Conservation (phyloP, 2,329 filamentous ascomycete species). For the Exophiala viscosa region DNA sequence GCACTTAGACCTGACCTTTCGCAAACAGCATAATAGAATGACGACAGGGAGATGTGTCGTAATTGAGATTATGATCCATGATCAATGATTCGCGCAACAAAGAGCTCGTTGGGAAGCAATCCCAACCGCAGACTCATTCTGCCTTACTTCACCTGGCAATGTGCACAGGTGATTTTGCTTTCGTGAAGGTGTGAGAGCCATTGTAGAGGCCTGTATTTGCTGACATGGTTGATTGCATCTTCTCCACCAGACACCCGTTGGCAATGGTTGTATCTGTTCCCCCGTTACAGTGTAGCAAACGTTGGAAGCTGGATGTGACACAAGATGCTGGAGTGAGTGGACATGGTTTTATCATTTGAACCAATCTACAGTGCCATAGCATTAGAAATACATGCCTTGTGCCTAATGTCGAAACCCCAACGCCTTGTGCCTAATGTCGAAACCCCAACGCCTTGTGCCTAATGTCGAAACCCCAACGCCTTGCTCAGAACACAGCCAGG, state of each 20-base stretch:
- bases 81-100: too few species aligned
- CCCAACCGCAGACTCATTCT: too few species aligned
- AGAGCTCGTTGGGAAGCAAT: too few species aligned
- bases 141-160: too few species aligned
- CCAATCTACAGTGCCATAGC: slow-evolving; percentile 1
- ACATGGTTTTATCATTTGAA: slow-evolving; percentile 1
- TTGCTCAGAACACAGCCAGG: slow-evolving; percentile 17
- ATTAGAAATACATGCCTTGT: not conserved
- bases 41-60: not conserved
- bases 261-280: too few species aligned
- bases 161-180: too few species aligned
- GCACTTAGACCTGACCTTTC: slow-evolving; percentile 4
- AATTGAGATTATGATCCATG: too few species aligned
- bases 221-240: too few species aligned
- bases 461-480: slow-evolving; percentile 18
- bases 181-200: too few species aligned
- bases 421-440: not conserved
- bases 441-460: not conserved
- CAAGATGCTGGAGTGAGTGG: slow-evolving; percentile 2
- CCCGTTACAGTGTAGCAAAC: too few species aligned
- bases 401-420: not conserved
- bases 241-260: too few species aligned
- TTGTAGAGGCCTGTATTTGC: too few species aligned
- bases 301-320: not conserved
- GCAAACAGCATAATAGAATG: not conserved